Evolutionary conservation across 805 yeast species (phyloP).

Genomic region (Metschnikowia aberdeeniae): DNA sequence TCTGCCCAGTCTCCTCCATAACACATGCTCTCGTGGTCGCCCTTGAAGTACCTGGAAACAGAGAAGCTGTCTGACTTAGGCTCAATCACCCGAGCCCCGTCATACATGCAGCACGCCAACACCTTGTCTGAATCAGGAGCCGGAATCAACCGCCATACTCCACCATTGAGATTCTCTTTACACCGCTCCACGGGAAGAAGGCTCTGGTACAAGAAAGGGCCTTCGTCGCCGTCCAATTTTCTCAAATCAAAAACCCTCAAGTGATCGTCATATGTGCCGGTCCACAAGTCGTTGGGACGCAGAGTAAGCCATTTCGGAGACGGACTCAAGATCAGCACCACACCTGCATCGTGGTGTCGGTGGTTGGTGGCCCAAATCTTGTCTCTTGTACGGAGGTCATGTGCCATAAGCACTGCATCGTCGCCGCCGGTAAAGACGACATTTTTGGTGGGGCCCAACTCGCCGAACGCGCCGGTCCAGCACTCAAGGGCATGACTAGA

Average conservation of each 20-base stretch:
- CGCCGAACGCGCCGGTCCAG: slow-evolving; percentile 81
- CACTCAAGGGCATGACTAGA: slow-evolving; percentile 70
- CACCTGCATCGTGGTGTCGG: slow-evolving; percentile 85
- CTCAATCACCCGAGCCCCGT: slow-evolving; percentile 74
- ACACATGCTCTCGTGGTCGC: slow-evolving; percentile 86
- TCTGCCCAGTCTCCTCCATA: slow-evolving; percentile 90
- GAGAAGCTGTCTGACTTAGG: slow-evolving; percentile 20
- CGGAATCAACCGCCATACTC: slow-evolving; percentile 90
- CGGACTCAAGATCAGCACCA: slow-evolving; percentile 67
- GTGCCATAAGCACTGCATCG: slow-evolving; percentile 71
- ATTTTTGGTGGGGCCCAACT: slow-evolving; percentile 45
- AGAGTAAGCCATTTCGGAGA: slow-evolving; percentile 37
- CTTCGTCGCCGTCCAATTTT: slow-evolving; percentile 35
- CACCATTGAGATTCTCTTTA: slow-evolving; percentile 70
- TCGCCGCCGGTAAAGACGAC: slow-evolving; percentile 89
- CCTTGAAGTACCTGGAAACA: slow-evolving; percentile 45
- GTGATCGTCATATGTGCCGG: slow-evolving; percentile 90
- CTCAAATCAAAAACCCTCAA: slow-evolving; percentile 68
- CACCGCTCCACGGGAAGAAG: slow-evolving; percentile 47
- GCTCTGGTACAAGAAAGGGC: slow-evolving; percentile 39
- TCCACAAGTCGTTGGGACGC: slow-evolving; percentile 55
- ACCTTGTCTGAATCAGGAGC: slow-evolving; percentile 46
- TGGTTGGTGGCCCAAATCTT: slow-evolving; percentile 35
- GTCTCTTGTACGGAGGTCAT: slow-evolving; percentile 51
- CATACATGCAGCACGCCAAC: slow-evolving; percentile 89